Evolutionary conservation across 2,329 filamentous ascomycete genomes (phyloP).

Genomic region (Metarhizium humberi): DNA sequence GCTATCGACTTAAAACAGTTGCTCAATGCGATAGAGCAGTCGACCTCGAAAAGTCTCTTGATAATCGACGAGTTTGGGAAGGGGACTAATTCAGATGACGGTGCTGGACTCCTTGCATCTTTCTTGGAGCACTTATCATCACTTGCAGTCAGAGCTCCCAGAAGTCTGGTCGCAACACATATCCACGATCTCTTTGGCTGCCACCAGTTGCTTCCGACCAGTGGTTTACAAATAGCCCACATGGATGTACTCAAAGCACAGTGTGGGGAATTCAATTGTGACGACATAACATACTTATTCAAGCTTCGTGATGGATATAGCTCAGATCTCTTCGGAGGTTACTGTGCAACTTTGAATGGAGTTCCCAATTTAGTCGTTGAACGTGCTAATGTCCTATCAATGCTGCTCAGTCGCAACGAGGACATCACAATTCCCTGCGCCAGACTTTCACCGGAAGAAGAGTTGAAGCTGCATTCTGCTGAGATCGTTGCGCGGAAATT

Average conservation of each 20-base stretch:
- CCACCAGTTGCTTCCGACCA: slow-evolving; percentile 40
- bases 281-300: slow-evolving; percentile 68
- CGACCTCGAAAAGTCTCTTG: slow-evolving; percentile 68
- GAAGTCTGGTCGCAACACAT: slow-evolving; percentile 53
- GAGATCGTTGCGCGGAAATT: slow-evolving; percentile 52
- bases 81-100: slow-evolving; percentile 49
- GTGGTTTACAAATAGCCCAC: slow-evolving; percentile 50
- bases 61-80: slow-evolving; percentile 89
- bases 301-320: slow-evolving; percentile 59
- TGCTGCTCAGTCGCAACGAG: slow-evolving; percentile 60
- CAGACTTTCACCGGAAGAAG: slow-evolving; percentile 54
- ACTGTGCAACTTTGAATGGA: slow-evolving; percentile 81
- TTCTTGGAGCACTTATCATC: slow-evolving; percentile 47
- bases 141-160: slow-evolving; percentile 37
- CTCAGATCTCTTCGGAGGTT: slow-evolving; percentile 73
- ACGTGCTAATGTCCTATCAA: slow-evolving; percentile 65
- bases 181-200: slow-evolving; percentile 66
- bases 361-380: slow-evolving; percentile 63
- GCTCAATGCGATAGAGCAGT: slow-evolving; percentile 63
- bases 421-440: slow-evolving; percentile 68
- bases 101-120: slow-evolving; percentile 48
- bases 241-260: slow-evolving; percentile 60
- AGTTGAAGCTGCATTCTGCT: slow-evolving; percentile 57
- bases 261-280: slow-evolving; percentile 37
- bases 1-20: slow-evolving; percentile 81